Percentiles rank a stretch among this genome's conserved stretches.
Conservation (phyloP, 78 protist genomes). For the Planoprotostelium fungivorum region DNA sequence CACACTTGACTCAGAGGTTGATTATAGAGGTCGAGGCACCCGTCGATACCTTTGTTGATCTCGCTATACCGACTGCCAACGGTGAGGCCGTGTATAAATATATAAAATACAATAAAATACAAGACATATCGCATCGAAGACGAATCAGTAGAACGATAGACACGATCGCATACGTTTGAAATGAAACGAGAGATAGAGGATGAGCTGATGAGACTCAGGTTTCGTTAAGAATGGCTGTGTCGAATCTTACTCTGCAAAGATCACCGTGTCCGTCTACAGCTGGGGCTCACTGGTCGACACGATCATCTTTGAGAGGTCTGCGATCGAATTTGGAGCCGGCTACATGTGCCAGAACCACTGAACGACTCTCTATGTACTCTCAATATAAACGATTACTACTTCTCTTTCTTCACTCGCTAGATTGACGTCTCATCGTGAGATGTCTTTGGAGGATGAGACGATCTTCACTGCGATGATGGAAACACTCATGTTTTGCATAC, state of each 20-base stretch:
- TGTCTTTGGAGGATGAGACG: no score
- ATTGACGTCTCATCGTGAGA: no score
- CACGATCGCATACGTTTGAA: no score
- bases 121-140: no score
- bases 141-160: no score
- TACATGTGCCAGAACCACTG: background rate
- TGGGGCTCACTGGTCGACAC: background rate
- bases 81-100: background rate
- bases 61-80: background rate
- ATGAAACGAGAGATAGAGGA: no score
- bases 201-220: background rate
- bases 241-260: conserved; percentile 1
- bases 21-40: background rate
- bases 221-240: background rate
- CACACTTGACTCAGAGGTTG: background rate
- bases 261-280: background rate
- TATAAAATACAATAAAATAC: no score
- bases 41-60: background rate
- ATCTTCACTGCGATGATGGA: no score
- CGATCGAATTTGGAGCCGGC: conserved; percentile 2
- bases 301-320: background rate
- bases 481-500: no score
- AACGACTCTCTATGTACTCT: no score
- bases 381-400: no score
- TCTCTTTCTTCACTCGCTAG: no score